Base-by-base conservation (phyloP, 2,329 filamentous ascomycete species). In the Hymenoscyphus occultus region DNA sequence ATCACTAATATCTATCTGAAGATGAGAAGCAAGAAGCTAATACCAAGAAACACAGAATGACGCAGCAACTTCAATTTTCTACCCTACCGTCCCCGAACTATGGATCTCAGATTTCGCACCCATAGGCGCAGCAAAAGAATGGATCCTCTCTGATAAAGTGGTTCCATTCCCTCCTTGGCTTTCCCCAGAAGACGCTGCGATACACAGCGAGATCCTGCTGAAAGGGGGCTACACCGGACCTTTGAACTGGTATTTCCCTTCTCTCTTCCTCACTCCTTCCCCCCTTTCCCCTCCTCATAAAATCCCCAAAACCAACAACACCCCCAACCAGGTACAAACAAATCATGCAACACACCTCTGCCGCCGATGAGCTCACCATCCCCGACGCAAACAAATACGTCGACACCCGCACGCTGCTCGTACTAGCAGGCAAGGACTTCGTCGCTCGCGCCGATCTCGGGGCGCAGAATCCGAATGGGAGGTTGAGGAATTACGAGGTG, bases 71-170 rank as follows among this genome's bases (percentile, higher is more conserved):
- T 39, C 56, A 3, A 31, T 63, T 2, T 7, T 51, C 31, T 63
- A 63, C 22, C 56, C 62, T 4, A 12, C 13, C 1, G 32, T 35
- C 10, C 42, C 40, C 4, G 40, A 54, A n/a, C 5, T 39, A 12
- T 63, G 62, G 62, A 63, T 22, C n/a, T 28, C 31, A 7, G 28
- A 63, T 32, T 31, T 63, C 12, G 56, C 28, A 31, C 62, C 62
- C n/a, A 31, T 54, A 2, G 56, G 56, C 9, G 62, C 39, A 5
- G n/a, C 51, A 14, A 45, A 63, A 19, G 40, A 5, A 14, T 63
- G 56, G 56, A 40, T 63, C 22, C 10, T n/a, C 19, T 39, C 22
- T 14, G 19, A 59, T 14, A 58, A 22, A 28, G 19, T 22, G 2
- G 28, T 6, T 1, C 22, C 22, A 5, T 19, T 58, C 22, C 61